Base-by-base conservation (phyloP, 371 early-diverging fungal genomes). In the Lichtheimia ornata region DNA sequence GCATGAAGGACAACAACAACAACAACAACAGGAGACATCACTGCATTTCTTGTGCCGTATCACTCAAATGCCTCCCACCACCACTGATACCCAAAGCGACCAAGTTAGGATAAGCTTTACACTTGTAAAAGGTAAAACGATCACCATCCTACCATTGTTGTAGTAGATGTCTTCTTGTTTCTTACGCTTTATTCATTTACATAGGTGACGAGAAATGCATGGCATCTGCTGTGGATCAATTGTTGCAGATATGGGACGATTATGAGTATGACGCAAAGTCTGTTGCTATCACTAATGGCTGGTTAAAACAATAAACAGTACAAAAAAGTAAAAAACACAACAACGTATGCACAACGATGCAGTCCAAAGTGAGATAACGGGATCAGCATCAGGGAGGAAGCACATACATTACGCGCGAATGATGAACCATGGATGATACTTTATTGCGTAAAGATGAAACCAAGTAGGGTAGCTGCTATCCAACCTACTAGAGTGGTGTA, bases 191-290 rank as follows among this genome's bases (percentile, higher is more conserved):
- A 24, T 40, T 45, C 20, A 22, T 22, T 22, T 22, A 2, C 22
- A n/a, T 53, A 65, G 66, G 66, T 42, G 61, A 65, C 30, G 27
- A 30, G 13, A 24, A 35, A 15, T 20, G 51, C 12, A 62, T 60
- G 50, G 56, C 49, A 15, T 20, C 27, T 4, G 64, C 63, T 15
- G 60, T 62, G 20, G n/a, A 50, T 18, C 56, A 27, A 35, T 35
- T 67, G 20, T 25, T 60, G 49, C 52, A 60, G 20, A 57, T 60
- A 18, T 63, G 63, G 61, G 53, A 63, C 42, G 42, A 52, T 13
- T 63, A 63, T 56, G 68, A 67, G 51, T 15, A 44, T 5, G 68
- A 67, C 25, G 63, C 68, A 5, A 60, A 59, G n/a, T 43, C 40
- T 20, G 61, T 67, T 11, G 53, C 59, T 41, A 41, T 42, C 11